These are phyloP conservation scores for Paecilomyces dactylethromorphus DNA, from an alignment of 2,329 filamentous ascomycete genomes.

Conservation along the genomic window DNA sequence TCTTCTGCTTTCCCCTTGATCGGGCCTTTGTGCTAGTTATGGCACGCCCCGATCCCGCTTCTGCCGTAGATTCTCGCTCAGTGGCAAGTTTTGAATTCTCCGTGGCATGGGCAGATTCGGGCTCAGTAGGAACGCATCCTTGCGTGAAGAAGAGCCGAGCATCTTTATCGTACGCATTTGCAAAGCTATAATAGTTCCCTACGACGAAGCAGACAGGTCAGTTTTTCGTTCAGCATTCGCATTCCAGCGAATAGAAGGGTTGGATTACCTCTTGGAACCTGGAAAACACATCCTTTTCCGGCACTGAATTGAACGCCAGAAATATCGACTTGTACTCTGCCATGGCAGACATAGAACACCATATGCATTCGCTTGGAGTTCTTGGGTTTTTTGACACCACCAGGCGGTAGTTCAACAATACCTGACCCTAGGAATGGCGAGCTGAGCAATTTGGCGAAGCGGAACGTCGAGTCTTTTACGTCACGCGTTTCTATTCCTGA, in stretches of 20 bases:
- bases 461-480: conserved; percentile 64
- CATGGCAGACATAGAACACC: conserved; percentile 84
- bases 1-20: conserved; percentile 28
- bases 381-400: conserved; percentile 79
- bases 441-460: conserved; percentile 81
- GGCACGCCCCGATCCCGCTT: conserved; percentile 15
- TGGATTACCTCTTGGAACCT: conserved; percentile 82
- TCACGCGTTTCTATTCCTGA: conserved; percentile 52
- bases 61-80: conserved; percentile 9
- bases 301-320: conserved; percentile 62
- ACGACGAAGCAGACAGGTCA: not conserved
- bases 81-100: conserved; percentile 14
- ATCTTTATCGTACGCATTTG: conserved; percentile 65
- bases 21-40: conserved; percentile 17
- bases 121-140: conserved; percentile 56
- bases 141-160: conserved; percentile 90
- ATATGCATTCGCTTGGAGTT: conserved; percentile 96
- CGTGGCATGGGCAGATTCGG: conserved; percentile 18
- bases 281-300: conserved; percentile 81
- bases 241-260: not conserved
- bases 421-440: conserved; percentile 83
- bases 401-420: conserved; percentile 79
- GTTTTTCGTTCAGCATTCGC: not conserved
- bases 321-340: conserved; percentile 70
- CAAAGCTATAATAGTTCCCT: conserved; percentile 94